Evolutionary conservation across 2,329 filamentous ascomycete species (phyloP).

Genomic region (Colletotrichum paranaense): DNA sequence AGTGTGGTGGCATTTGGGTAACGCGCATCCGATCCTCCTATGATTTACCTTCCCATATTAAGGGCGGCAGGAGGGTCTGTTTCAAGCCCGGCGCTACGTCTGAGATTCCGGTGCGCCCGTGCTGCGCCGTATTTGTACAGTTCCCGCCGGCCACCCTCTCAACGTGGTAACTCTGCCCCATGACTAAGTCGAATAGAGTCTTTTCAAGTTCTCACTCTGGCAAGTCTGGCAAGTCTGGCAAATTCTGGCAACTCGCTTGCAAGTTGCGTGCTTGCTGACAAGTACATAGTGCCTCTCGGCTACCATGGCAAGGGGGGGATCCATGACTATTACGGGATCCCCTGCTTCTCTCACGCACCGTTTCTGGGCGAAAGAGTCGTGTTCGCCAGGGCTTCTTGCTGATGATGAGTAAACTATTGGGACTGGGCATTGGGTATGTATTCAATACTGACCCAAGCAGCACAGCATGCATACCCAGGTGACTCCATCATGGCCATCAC

Average conservation of each 20-base stretch:
- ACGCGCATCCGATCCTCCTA: constrained; percentile 6
- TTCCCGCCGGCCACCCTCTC: neutral
- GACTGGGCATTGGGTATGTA: neutral
- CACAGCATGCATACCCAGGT: neutral
- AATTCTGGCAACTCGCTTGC: neutral
- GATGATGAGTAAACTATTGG: neutral
- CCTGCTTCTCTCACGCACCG: neutral
- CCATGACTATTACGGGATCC: neutral
- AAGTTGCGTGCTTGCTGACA: neutral
- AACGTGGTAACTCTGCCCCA: neutral
- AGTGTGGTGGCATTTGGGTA: neutral
- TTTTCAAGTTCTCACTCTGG: neutral
- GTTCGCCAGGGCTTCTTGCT: neutral
- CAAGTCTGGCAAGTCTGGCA: too few species aligned
- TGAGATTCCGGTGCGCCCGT: constrained; percentile 24
- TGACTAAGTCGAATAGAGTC: neutral
- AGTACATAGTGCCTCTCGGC: neutral
- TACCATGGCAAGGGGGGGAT: too few species aligned
- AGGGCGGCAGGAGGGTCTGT: constrained; percentile 27
- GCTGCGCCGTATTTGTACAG: neutral
- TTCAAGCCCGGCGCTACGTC: constrained; percentile 30
- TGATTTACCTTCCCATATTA: constrained; percentile 35
- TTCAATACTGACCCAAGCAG: too few species aligned
- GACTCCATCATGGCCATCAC: constrained; percentile 23
- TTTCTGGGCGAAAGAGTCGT: neutral